Conservation (phyloP, 768 basidiomycete species). For the Gymnopilus junonius region DNA sequence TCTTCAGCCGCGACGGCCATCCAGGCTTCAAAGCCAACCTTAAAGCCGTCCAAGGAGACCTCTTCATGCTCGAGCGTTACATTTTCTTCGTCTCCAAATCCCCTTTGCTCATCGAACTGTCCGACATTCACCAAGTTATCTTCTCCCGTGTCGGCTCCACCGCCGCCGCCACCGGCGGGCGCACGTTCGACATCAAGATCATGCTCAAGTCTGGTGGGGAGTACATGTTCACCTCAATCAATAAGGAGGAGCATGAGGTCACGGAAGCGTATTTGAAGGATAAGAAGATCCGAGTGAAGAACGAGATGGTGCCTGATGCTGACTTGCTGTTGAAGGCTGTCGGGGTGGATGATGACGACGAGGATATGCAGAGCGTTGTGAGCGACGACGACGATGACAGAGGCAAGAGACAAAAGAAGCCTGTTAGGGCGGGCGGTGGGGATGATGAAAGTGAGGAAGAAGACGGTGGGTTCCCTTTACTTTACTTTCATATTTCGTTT, state of each 20-base stretch:
- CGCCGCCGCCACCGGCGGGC: constrained; percentile 72
- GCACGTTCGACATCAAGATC: constrained; percentile 93
- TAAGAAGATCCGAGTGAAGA: constrained; percentile 94
- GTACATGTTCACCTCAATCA: constrained; percentile 89
- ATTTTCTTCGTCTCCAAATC: constrained; percentile 98
- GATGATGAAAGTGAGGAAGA: constrained; percentile 83
- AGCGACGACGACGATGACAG: constrained; percentile 60
- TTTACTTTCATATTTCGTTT: constrained; percentile 1
- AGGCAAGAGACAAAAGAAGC: constrained; percentile 46
- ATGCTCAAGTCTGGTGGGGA: constrained; percentile 85
- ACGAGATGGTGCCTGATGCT: constrained; percentile 91
- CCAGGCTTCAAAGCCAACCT: constrained; percentile 98
- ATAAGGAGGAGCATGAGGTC: constrained; percentile 92
- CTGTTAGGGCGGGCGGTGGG: constrained; percentile 39
- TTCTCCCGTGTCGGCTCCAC: constrained; percentile 91
- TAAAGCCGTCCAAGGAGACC: constrained; percentile 95
- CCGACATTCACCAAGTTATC: constrained; percentile 86
- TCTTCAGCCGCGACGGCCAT: constrained; percentile 78
- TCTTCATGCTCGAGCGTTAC: constrained; percentile 98
- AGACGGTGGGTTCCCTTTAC: constrained; percentile 48
- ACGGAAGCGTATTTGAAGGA: constrained; percentile 85
- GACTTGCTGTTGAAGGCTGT: constrained; percentile 72
- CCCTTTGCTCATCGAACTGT: constrained; percentile 86
- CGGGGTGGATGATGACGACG: constrained; percentile 72
- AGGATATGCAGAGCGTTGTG: constrained; percentile 76